Evolutionary conservation across 2,329 filamentous ascomycete genomes (phyloP).

Genomic region (Hypoxylon sp.): DNA sequence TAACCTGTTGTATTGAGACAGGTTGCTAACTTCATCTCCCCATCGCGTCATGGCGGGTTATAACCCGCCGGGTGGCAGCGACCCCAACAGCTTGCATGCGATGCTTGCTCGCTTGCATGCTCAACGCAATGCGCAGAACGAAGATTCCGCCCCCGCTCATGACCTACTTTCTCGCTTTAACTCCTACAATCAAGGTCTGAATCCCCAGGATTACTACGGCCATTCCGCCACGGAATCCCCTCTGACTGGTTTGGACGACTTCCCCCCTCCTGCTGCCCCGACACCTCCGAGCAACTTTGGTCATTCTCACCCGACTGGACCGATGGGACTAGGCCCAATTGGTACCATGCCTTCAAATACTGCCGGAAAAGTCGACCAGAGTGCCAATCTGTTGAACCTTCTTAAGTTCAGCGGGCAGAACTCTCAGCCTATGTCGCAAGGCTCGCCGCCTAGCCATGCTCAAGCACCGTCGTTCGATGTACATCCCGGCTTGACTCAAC

Average conservation of each 20-base stretch:
- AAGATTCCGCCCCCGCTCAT: constrained; percentile 48
- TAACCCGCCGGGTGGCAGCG: constrained; percentile 51
- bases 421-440: constrained; percentile 52
- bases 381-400: constrained; percentile 69
- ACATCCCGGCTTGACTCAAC: constrained; percentile 42
- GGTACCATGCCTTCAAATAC: constrained; percentile 58
- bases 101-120: constrained; percentile 57
- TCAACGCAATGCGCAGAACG: constrained; percentile 46
- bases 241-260: constrained; percentile 50
- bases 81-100: constrained; percentile 55
- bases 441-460: constrained; percentile 45
- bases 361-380: constrained; percentile 60
- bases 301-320: constrained; percentile 56
- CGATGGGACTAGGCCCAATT: constrained; percentile 64
- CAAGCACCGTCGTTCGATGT: constrained; percentile 46
- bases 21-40: constrained; percentile 30
- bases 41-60: constrained; percentile 55
- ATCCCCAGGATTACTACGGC: constrained; percentile 51
- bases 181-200: constrained; percentile 50
- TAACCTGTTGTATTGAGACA: constrained; percentile 31
- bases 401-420: constrained; percentile 69
- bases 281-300: constrained; percentile 58
- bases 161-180: constrained; percentile 53
- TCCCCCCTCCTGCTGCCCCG: constrained; percentile 61
- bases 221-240: constrained; percentile 49